Conservation (phyloP, 208 protist genomes). For the Crithidia fasciculata region DNA sequence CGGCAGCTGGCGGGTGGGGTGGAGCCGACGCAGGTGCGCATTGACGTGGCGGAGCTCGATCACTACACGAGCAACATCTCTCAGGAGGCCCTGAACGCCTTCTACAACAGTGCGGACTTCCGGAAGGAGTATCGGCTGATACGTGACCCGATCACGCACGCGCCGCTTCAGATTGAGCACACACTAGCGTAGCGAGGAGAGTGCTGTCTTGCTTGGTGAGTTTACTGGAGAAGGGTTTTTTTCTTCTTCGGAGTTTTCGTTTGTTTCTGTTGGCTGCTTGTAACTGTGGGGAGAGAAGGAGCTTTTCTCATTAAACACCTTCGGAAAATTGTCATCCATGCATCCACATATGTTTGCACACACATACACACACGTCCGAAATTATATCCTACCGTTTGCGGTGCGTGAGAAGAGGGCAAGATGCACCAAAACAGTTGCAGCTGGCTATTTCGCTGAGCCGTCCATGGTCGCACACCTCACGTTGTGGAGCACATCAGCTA, state of each 20-base stretch:
- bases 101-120: slow-evolving; percentile 86
- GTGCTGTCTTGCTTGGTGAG: not conserved
- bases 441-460: too few relatives aligned
- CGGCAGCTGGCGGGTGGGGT: slow-evolving; percentile 79
- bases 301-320: too few relatives aligned
- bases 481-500: too few relatives aligned
- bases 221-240: not conserved
- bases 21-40: slow-evolving; percentile 76
- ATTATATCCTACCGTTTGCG: too few relatives aligned
- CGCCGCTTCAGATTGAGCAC: slow-evolving; percentile 84
- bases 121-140: slow-evolving; percentile 82
- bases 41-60: slow-evolving; percentile 83
- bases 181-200: slow-evolving; percentile 30
- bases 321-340: too few relatives aligned
- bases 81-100: slow-evolving; percentile 77
- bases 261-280: not conserved
- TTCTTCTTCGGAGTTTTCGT: not conserved
- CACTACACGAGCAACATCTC: slow-evolving; percentile 83
- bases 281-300: too few relatives aligned
- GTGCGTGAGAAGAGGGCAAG: too few relatives aligned
- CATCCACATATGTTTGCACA: too few relatives aligned
- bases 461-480: too few relatives aligned
- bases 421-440: too few relatives aligned
- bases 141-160: slow-evolving; percentile 74
- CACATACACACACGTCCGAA: too few relatives aligned